Conservation (phyloP, 2,329 filamentous ascomycete species). For the Botrytis galanthina region DNA sequence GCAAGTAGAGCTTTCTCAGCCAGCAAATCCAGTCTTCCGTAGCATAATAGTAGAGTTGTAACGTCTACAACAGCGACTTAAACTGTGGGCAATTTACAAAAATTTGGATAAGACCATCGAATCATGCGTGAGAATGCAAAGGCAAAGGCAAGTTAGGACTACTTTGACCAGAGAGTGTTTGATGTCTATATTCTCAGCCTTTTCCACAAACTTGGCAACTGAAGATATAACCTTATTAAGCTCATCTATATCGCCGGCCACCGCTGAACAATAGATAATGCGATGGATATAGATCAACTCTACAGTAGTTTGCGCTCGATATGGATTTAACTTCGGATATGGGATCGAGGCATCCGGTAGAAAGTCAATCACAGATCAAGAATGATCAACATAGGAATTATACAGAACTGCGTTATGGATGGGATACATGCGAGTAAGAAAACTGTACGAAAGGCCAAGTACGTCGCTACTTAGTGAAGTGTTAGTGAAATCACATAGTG, state of each 20-base stretch:
- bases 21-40: not conserved
- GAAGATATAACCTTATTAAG: not conserved
- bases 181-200: not conserved
- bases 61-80: not conserved
- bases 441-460: not conserved
- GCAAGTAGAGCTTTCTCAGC: slow-evolving; percentile 61
- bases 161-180: not conserved
- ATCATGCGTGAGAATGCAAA: no score
- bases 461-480: not conserved
- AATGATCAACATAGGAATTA: not conserved
- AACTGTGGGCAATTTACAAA: not conserved
- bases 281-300: not conserved
- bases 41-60: not conserved
- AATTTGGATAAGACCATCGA: slow-evolving; percentile 23
- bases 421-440: not conserved
- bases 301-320: not conserved
- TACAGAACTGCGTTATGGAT: not conserved
- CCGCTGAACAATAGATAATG: not conserved
- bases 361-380: not conserved
- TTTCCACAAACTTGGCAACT: not conserved
- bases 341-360: not conserved
- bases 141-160: not conserved
- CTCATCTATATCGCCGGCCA: no score
- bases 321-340: not conserved
- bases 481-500: no score